Base-by-base conservation (phyloP, 495 filamentous ascomycete species). In the Hyaloscypha finlandica region DNA sequence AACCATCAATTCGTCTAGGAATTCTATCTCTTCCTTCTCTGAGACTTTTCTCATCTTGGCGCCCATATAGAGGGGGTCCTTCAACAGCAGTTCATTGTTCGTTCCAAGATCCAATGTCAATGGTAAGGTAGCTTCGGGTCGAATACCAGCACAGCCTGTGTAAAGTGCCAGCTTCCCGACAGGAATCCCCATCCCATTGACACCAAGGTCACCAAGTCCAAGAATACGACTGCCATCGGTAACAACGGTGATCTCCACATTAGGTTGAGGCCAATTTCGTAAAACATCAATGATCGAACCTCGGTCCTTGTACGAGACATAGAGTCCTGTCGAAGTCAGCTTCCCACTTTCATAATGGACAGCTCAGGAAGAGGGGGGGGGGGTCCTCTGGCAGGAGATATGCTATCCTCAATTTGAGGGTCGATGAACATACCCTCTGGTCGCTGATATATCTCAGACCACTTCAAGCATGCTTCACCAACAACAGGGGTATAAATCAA, bases 111-210 rank as follows among this genome's bases (percentile, higher is more conserved):
- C 90, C n/a, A 92, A 77, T 51, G 84, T 91, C 76, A 93, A 77
- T 31, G 90, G 90, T 20, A 93, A 83, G 35, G 90, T 92, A 61
- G 81, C 81, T 67, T 92, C 86, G 62, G 90, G 90, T 70, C 88
- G 81, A 74, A 93, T 92, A 72, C 90, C 90, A 64, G 90, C 90
- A 76, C 90, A 93, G 29, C 86, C 88, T 61, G 87, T 90, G 77
- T 93, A 93, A 29, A 93, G 79, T 33, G 89, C 85, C 57, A 93
- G 75, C 75, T 93, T 92, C 56, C 90, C 88, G 67, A 93, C 90
- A 60, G 90, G 90, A 73, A 93, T 93, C 55, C 90, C 90, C 90
- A 93, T 93, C 57, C 90, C 90, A 75, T 92, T 91, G 73, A 93
- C 87, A 63, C 90, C 90, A 65, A 93, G 83, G 76, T 93, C 90